Conservation (phyloP, 306 rosid genomes). For the Macrotyloma uniflorum region DNA sequence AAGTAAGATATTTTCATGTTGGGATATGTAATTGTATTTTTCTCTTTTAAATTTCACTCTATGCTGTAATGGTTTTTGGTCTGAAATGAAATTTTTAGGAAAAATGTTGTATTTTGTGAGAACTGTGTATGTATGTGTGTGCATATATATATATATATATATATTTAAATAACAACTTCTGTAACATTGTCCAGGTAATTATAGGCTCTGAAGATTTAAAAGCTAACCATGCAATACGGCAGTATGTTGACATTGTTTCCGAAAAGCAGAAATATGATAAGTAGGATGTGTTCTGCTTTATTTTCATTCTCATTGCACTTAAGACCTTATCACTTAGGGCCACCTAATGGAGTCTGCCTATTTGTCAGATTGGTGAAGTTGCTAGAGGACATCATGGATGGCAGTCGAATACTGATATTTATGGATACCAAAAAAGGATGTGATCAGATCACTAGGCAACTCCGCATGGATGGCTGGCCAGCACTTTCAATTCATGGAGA, state of each 20-base stretch:
- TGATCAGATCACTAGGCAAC: slow-evolving; percentile 93
- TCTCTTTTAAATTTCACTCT: slow-evolving; percentile 7
- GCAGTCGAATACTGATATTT: slow-evolving; percentile 92
- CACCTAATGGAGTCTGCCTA: slow-evolving; percentile 35
- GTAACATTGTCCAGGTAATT: slow-evolving; percentile 65
- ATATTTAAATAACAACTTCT: slow-evolving; percentile 19
- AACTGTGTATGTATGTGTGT: no score
- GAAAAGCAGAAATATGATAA: slow-evolving; percentile 96
- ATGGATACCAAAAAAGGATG: slow-evolving; percentile 99
- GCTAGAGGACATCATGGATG: slow-evolving; percentile 98
- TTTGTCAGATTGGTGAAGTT: slow-evolving; percentile 84
- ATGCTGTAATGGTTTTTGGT: slow-evolving; percentile 25
- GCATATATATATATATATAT: not conserved
- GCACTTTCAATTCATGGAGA: slow-evolving; percentile 99
- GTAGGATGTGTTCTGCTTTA: slow-evolving; percentile 52
- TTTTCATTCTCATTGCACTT: slow-evolving; percentile 8
- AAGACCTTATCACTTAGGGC: slow-evolving; percentile 6
- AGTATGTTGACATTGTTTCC: slow-evolving; percentile 86
- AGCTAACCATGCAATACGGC: slow-evolving; percentile 93
- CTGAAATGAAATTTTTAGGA: not conserved
- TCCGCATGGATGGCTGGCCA: slow-evolving; percentile 99
- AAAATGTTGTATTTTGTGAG: slow-evolving; percentile 7
- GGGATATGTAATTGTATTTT: slow-evolving; percentile 3
- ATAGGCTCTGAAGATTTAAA: slow-evolving; percentile 89
- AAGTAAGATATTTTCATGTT: slow-evolving; percentile 57